phyloP scores from a whole-genome alignment of 2,329 filamentous ascomycete genomes.

The Xylaria sp. region DNA sequence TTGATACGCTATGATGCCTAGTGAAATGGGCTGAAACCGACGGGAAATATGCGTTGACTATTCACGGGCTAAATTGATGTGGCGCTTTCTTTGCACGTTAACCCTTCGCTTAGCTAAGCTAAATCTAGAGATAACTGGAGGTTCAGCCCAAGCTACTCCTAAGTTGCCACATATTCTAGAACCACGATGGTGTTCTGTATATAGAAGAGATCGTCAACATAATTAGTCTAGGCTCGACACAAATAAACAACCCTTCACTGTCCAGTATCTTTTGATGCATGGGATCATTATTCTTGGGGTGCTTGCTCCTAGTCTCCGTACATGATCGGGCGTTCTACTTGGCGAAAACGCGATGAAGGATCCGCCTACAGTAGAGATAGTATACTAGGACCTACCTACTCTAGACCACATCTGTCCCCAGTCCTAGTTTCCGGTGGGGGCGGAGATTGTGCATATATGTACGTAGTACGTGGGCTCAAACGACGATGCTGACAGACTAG shows the following conservation, averaged over 20 bases:
- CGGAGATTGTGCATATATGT: conserved; percentile 16
- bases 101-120: conserved; percentile 14
- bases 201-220: neutral
- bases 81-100: conserved; percentile 7
- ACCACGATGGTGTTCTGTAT: neutral
- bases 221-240: neutral
- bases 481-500: conserved; percentile 13
- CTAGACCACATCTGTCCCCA: neutral
- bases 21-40: neutral
- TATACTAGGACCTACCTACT: neutral
- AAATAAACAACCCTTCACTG: neutral
- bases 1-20: neutral
- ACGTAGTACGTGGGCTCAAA: conserved; percentile 23
- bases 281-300: neutral
- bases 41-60: conserved; percentile 8
- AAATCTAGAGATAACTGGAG: neutral
- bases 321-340: neutral
- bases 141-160: neutral
- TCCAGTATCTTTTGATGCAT: neutral
- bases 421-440: neutral
- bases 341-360: neutral
- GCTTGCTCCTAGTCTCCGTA: neutral
- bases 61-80: conserved; percentile 15
- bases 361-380: neutral
- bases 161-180: neutral